Evolutionary conservation across 2,329 filamentous ascomycete species (phyloP), one percentile per base, ranked within the genome.

Genomic region (Esteya vermicola): DNA sequence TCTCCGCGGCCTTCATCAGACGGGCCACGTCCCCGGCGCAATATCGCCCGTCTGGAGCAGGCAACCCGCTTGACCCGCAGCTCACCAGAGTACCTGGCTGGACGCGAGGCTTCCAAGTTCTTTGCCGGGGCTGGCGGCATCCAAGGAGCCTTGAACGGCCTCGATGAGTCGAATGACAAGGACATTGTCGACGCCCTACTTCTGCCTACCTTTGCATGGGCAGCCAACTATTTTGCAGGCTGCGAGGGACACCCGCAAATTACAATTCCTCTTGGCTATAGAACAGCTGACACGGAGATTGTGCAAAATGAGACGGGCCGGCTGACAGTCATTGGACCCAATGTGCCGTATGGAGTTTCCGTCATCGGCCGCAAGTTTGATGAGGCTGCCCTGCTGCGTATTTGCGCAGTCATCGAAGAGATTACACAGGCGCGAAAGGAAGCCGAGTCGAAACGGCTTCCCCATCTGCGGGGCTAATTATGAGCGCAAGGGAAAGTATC

Each of bases 321-420:
- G 0, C 55, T 81, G 8, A 67, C 74, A 9, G 55, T 57, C 1
- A 60, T 57, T 0, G 75, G 60, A 0, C 75, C 76, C 0, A 70
- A 71, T 16, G 31, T 48, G 10, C 50, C 50, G 27, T 52, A 81
- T 52, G 79, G 79, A 0, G 56, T 84, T 10, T 65, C 64, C 8
- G 82, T 83, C 48, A 58, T 81, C 34, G 80, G 77, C 0, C 55
- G 56, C 3, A 65, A 64, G 36, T 84, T 72, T 60, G 70, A 64
- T 27, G 79, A 84, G 54, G 70, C 68, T 49, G 63, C 56, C 23
- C 50, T 85, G 47, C 71, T 84, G 42, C 72, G 70, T 0, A 67
- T 76, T 51, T 79, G 77, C 7, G 82, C 78, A 60, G 77, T 74
- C 4, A 81, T 75, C 55, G 79, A 85, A 60, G 73, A 80, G 58